Evolutionary conservation across 805 yeast species (phyloP), one percentile per base, ranked within the genome.

Genomic region (Saccharomycopsis sp.): DNA sequence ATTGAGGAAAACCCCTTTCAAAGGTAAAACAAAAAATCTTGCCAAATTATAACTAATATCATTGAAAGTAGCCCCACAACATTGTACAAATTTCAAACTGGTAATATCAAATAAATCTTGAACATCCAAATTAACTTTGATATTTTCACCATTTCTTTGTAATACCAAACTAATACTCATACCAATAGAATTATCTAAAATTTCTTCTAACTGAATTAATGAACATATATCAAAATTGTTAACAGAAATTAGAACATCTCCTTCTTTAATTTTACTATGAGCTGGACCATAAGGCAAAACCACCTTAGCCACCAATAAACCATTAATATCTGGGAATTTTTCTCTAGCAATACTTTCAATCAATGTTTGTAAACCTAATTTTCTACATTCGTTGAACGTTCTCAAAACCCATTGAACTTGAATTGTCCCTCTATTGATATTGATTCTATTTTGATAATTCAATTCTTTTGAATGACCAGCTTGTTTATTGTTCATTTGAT

Each of bases 331-430:
- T 3, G 49, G 49, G 38, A 46, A 46, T 28, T 46, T 46, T 35
- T 46, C 49, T 27, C 49, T 20, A 37, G 49, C 49, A 35, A 46
- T 46, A 37, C 44, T 38, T 27, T 46, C 49, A 36, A 46, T 44
- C 37, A 44, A 44, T 9, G 49, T 44, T 34, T 46, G 48, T 28
- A 46, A 41, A 21, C 49, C 49, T 29, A 46, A 35, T 21, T 46
- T 46, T 34, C 49, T 23, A 41, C 49, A 46, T 31, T 46, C 49
- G 27, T 46, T 46, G 23, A 46, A 46, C 5, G 49, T 46, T 25
- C 38, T 46, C 14, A 46, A 36, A n/a, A 46, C 48, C 49, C 49
- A 46, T 25, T 46, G 49, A 25, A 46, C 49, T 36, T 46, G 49
- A 15, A 46, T 46, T 12, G 49, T 44, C 26, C 49, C 49, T 25